These are phyloP conservation scores for Aureobasidium sp. DNA, from an alignment of 2,329 filamentous ascomycete genomes.

Conservation along the genomic window DNA sequence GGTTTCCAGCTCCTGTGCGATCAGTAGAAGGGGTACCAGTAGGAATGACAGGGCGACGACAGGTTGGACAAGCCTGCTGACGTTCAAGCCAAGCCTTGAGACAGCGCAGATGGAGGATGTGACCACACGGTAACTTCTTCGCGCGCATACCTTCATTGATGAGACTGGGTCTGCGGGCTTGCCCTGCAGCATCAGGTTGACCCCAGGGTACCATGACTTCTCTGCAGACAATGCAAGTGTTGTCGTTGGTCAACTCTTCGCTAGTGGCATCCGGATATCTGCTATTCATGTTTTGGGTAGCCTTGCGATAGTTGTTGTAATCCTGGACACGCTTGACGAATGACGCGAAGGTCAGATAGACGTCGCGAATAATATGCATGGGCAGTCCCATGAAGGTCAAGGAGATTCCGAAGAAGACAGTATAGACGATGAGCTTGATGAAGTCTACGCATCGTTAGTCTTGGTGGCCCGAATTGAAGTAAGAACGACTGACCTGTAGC, in stretches of 20 bases:
- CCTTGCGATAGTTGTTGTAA: conserved; percentile 81
- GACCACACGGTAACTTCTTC: conserved; percentile 94
- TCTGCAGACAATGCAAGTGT: conserved; percentile 95
- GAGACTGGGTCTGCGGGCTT: conserved; percentile 22
- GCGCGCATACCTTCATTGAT: conserved; percentile 70
- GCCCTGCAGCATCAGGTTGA: conserved; percentile 37
- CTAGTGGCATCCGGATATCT: conserved; percentile 82
- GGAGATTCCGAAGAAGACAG: conserved; percentile 87
- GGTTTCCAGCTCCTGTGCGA: background rate
- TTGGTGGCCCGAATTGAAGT: background rate
- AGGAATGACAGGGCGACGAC: conserved; percentile 64
- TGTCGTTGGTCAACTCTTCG: conserved; percentile 77
- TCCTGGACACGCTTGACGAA: conserved; percentile 87
- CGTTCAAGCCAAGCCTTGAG: conserved; percentile 95
- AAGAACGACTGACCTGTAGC: conserved; percentile 48
- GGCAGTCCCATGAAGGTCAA: conserved; percentile 91
- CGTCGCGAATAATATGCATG: conserved; percentile 91
- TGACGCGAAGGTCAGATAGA: conserved; percentile 88
- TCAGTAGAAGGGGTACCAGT: conserved; percentile 11
- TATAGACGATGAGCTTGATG: conserved; percentile 81
- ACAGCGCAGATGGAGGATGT: conserved; percentile 90
- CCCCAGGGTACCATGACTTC: conserved; percentile 89
- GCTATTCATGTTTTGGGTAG: conserved; percentile 87
- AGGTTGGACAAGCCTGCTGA: conserved; percentile 95
- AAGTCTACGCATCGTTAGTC: conserved; percentile 56